These are phyloP conservation scores for Pseudogymnoascus sp. DNA, from an alignment of 2,329 filamentous ascomycete genomes.

Conservation along the genomic window DNA sequence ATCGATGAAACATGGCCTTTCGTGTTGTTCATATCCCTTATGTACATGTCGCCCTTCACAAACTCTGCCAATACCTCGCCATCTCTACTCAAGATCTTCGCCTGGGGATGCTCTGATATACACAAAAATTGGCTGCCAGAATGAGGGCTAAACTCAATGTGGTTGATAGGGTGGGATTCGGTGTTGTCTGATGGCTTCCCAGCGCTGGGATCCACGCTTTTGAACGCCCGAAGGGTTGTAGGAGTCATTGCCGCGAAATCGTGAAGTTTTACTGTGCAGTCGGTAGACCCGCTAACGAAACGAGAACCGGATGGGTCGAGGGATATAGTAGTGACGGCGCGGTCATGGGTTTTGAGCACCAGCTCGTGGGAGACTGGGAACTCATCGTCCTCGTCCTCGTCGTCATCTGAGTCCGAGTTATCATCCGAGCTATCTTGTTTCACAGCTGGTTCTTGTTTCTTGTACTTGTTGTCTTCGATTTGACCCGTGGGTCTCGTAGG, in stretches of 20 bases:
- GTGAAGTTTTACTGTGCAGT: constrained; percentile 86
- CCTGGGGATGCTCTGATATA: constrained; percentile 80
- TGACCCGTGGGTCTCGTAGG: constrained; percentile 21
- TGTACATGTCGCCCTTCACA: constrained; percentile 96
- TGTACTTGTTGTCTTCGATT: constrained; percentile 25
- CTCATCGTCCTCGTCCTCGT: constrained; percentile 69
- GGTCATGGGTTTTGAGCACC: constrained; percentile 84
- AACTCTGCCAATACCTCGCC: constrained; percentile 82
- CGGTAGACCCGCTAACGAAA: constrained; percentile 82
- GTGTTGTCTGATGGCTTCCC: constrained; percentile 62
- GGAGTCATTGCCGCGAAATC: constrained; percentile 95
- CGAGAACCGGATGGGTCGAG: constrained; percentile 79
- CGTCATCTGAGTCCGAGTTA: constrained; percentile 37
- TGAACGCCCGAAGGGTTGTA: constrained; percentile 88
- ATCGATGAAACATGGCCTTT: constrained; percentile 94
- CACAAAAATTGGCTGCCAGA: constrained; percentile 77
- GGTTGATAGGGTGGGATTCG: constrained; percentile 83
- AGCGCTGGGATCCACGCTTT: constrained; percentile 78
- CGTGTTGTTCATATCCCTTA: constrained; percentile 94
- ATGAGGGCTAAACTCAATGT: constrained; percentile 77
- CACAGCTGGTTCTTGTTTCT: constrained; percentile 25
- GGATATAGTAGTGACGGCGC: constrained; percentile 74
- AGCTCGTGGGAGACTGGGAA: constrained; percentile 91
- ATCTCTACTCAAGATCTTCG: constrained; percentile 82
- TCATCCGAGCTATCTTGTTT: constrained; percentile 34